Evolutionary conservation across 495 filamentous ascomycete species (phyloP), one percentile per base, ranked within the genome.

Genomic region (Hypomontagnella monticulosa): DNA sequence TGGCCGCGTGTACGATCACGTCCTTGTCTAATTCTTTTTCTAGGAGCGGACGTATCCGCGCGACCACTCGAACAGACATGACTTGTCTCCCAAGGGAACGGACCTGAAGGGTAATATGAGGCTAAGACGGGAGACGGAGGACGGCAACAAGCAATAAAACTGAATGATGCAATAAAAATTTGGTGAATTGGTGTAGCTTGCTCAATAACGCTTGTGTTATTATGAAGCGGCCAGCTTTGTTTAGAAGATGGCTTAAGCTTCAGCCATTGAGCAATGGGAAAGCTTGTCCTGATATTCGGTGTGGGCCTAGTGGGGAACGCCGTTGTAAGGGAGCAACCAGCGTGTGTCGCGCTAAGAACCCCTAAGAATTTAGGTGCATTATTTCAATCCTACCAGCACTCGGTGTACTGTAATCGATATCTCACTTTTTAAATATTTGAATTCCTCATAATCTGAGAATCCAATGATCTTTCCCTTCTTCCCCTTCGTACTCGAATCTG

Each of bases 11-110:
- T 48, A 99, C 87, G 69, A 99, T 96, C 68, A 88, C 82, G 75
- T 99, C 94, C 70, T 88, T 85, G 63, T 91, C 90, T 7, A 88
- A 80, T 77, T 97, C 95, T 37, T 87, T 85, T 66, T 90, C 89
- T 34, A 97, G 85, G 47, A 97, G 87, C 16, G 95, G 95, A 55
- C 95, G 87, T 58, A 99, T 88, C 44, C 95, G 84, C 38, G 94
- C 94, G 59, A 97, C 89, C 51, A 97, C 93, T 49, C 92, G 87
- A 19, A 97, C 91, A 60, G 83, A 86, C 86, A 88, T 88, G 48
- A 23, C 46, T 58, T 4, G n/a, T 48, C 12, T 58, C 15, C 54
- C 53, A 58, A 67, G 52, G 41, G 49, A 50, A 53, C 14, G 32
- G 11, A 67, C n/a, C 23, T 42, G 12, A n/a, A 41, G 47, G 12